Conservation (phyloP, 129 eudicot genomes). For the Lonicera japonica region DNA sequence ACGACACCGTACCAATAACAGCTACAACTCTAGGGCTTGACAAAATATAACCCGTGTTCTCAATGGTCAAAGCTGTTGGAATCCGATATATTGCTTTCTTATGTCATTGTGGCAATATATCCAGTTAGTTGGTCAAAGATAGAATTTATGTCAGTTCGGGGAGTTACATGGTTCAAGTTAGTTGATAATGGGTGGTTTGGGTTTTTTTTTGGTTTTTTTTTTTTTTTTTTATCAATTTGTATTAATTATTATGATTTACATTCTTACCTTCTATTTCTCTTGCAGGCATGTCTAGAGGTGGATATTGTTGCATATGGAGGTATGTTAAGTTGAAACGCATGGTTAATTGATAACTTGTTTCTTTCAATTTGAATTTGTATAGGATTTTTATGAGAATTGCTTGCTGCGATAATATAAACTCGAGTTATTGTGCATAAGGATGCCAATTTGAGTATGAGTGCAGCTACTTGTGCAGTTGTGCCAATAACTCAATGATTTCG, state of each 20-base stretch:
- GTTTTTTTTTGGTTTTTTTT: too few relatives aligned
- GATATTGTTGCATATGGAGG: constrained; percentile 98
- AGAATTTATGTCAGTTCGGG: background rate
- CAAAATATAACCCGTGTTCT: background rate
- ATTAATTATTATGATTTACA: too few relatives aligned
- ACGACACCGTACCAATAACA: too few relatives aligned
- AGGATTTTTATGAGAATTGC: background rate
- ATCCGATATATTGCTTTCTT: background rate
- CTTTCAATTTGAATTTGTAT: background rate
- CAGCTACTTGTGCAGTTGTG: too few relatives aligned
- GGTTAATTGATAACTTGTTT: background rate
- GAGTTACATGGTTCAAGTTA: constrained; percentile 2
- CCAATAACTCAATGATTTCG: too few relatives aligned
- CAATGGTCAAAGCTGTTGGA: background rate
- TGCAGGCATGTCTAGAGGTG: constrained; percentile 74
- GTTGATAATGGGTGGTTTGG: too few relatives aligned
- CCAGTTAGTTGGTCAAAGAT: too few relatives aligned
- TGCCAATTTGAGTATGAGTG: background rate
- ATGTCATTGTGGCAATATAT: background rate
- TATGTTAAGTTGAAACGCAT: constrained; percentile 13
- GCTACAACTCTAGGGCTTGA: too few relatives aligned
- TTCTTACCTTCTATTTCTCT: background rate
- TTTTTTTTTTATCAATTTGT: too few relatives aligned
- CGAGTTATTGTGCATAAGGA: background rate
- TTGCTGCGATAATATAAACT: background rate